Evolutionary conservation across 805 yeast species (phyloP), one percentile per base, ranked within the genome.

Genomic region (Metschnikowia kunwiensis): DNA sequence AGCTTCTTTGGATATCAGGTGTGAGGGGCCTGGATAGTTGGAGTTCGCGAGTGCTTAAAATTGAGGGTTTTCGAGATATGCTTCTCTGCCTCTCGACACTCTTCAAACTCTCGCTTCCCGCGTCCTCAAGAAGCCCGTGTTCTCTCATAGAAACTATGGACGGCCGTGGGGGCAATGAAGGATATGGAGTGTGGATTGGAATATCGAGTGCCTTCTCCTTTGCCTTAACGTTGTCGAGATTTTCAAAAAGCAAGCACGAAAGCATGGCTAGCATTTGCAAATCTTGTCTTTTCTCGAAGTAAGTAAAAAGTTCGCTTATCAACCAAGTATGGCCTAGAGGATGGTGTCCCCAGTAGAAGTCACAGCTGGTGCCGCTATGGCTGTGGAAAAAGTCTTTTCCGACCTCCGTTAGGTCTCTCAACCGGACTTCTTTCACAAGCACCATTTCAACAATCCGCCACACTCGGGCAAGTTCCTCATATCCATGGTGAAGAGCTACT

Each of bases 211-310:
- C 51, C 4, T 54, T 45, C 31, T 26, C 16, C 8, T 32, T 36
- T 12, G 36, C 38, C 18, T 21, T 25, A 11, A 42, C 13, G 17
- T 36, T 44, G 9, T 34, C 24, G 5, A 26, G 36, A 47, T 69
- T 72, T 50, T 69, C 84, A 50, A 65, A 70, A 38, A 85, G 60
- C 4, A 86, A 70, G 59, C 95, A 86, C 3, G 91, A 76, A 46
- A 88, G 59, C 87, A 86, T 84, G 1, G 95, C 96, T 16, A 89
- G 63, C 95, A 91, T 86, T 57, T 91, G 97, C 18, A 86, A 60
- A 51, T 91, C 82, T 1, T 80, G 78, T 27, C 68, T 53, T 22
- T 51, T 60, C 49, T 82, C 93, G 53, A 80, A 87, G 49, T 81
- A 80, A 1, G 57, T 53, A 51, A 89, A 67, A 25, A 87, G 64